Conservation (phyloP, 345 rosid genomes). For the Camelina neglecta region DNA sequence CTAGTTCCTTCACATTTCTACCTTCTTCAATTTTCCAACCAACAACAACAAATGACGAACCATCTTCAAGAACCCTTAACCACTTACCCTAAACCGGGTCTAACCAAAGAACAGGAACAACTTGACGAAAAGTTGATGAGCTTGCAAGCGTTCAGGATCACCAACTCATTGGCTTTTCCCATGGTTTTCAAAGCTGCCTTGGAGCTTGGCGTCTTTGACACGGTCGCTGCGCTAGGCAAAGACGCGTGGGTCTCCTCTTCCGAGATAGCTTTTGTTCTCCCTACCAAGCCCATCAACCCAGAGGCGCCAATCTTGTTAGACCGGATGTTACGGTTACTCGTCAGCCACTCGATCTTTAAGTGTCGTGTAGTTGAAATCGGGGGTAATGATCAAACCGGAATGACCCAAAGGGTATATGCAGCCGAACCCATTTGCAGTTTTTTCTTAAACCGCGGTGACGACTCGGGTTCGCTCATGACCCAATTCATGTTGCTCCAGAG, state of each 20-base stretch:
- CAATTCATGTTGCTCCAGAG: constrained; percentile 12
- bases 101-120: not conserved
- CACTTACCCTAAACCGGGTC: constrained; percentile 1
- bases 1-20: not conserved
- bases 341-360: constrained; percentile 36
- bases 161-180: constrained; percentile 43
- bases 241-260: constrained; percentile 46
- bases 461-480: constrained; percentile 23
- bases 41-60: not conserved
- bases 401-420: constrained; percentile 4
- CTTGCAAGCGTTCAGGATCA: constrained; percentile 5
- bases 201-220: constrained; percentile 51
- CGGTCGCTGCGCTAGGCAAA: constrained; percentile 35
- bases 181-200: constrained; percentile 51
- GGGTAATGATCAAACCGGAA: not conserved
- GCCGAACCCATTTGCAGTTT: constrained; percentile 43
- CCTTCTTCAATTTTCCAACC: not conserved
- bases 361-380: constrained; percentile 2
- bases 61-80: not conserved
- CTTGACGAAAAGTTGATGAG: not conserved
- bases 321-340: constrained; percentile 50
- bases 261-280: constrained; percentile 45
- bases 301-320: constrained; percentile 53
- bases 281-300: constrained; percentile 35
- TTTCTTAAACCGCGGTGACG: constrained; percentile 6